These are phyloP conservation scores for Pseudomonodictys pantanalensis DNA, from an alignment of 495 filamentous ascomycete genomes.

Conservation along the genomic window DNA sequence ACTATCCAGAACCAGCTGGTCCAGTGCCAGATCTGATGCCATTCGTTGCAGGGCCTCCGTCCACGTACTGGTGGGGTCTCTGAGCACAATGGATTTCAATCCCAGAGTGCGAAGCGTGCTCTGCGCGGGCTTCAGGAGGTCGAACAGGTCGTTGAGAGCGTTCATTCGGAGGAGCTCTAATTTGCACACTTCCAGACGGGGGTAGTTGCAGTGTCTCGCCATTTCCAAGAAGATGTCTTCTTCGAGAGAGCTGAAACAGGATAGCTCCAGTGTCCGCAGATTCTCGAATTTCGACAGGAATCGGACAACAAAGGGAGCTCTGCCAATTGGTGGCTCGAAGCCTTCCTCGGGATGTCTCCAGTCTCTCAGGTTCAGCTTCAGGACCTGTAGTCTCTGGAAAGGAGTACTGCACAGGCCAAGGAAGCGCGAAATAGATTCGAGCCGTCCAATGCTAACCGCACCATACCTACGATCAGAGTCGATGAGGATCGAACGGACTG, in stretches of 20 bases:
- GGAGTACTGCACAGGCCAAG: slow-evolving; percentile 7
- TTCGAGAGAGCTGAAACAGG: slow-evolving; percentile 22
- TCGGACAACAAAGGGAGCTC: slow-evolving; percentile 6
- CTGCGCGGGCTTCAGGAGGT: slow-evolving; percentile 5
- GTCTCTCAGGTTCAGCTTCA: slow-evolving; percentile 18
- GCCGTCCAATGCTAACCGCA: slow-evolving; percentile 19
- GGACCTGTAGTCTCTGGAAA: slow-evolving; percentile 3
- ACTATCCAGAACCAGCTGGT: background rate
- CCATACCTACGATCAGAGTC: background rate
- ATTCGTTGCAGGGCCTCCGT: too few species aligned
- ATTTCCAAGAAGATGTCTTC: slow-evolving; percentile 13
- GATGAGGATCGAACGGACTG: slow-evolving; percentile 2
- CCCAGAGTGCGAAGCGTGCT: slow-evolving; percentile 3
- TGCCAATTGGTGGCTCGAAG: slow-evolving; percentile 8
- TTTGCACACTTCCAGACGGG: slow-evolving; percentile 8
- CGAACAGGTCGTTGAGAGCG: slow-evolving; percentile 4
- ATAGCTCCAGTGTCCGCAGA: slow-evolving; percentile 5
- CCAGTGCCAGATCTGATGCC: slow-evolving; percentile 6
- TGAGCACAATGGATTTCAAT: slow-evolving; percentile 5
- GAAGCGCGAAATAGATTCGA: slow-evolving; percentile 11
- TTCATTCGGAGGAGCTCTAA: slow-evolving; percentile 15
- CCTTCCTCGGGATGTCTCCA: slow-evolving; percentile 21
- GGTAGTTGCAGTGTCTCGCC: slow-evolving; percentile 12
- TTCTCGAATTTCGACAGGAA: slow-evolving; percentile 16
- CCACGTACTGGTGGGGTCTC: slow-evolving; percentile 1